phyloP scores from a whole-genome alignment of 2,329 filamentous ascomycete species.

The Apiospora hydei region DNA sequence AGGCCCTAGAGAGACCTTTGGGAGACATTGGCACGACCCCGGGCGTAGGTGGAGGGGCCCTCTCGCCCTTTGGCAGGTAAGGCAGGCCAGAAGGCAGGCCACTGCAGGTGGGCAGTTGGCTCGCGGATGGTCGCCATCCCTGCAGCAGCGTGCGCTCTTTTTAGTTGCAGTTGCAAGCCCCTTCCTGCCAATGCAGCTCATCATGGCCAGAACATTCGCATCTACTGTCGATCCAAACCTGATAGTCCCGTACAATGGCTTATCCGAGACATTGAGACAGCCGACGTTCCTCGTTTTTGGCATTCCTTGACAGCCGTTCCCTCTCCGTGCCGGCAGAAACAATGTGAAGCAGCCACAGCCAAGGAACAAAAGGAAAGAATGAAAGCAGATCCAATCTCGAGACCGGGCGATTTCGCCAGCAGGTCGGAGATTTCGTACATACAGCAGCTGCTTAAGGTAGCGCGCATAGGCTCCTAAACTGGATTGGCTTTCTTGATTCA shows the following conservation, averaged over 20 bases:
- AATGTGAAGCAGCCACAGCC: background rate
- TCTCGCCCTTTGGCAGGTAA: background rate
- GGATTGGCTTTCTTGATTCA: background rate
- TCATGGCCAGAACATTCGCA: background rate
- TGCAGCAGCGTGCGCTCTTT: constrained; percentile 13
- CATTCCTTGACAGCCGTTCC: constrained; percentile 14
- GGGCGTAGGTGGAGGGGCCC: background rate
- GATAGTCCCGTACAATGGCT: background rate
- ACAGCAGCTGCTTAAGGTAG: background rate
- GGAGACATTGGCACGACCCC: constrained; percentile 10
- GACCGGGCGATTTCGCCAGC: background rate
- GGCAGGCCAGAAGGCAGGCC: background rate
- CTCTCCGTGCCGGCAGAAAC: background rate
- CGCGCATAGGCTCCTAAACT: background rate
- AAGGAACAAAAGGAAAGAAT: background rate
- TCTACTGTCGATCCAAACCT: constrained; percentile 1
- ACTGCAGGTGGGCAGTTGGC: constrained; percentile 4
- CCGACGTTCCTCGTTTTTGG: background rate
- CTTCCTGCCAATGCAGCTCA: constrained; percentile 15
- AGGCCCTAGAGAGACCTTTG: background rate
- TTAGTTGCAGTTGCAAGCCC: constrained; percentile 16
- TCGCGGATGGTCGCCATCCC: constrained; percentile 10
- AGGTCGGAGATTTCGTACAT: constrained; percentile 18
- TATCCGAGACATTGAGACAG: constrained; percentile 21
- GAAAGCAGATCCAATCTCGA: background rate